phyloP scores from a whole-genome alignment of 2,329 filamentous ascomycete species.

The Verticillium klebahnii region DNA sequence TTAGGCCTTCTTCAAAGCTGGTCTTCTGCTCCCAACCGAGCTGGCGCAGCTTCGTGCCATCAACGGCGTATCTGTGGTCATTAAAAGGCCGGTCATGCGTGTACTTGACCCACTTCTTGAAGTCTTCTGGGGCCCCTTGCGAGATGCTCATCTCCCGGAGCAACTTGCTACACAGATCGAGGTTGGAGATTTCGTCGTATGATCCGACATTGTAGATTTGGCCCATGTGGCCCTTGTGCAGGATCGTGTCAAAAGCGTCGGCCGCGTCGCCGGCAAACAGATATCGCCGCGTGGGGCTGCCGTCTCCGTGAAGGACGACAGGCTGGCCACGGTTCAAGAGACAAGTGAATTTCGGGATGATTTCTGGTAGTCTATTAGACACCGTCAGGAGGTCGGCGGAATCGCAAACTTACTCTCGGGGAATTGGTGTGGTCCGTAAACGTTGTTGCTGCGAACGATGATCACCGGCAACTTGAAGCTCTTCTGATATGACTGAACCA shows the following conservation, averaged over 20 bases:
- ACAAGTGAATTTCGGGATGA: slow-evolving; percentile 78
- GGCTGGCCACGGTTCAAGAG: slow-evolving; percentile 62
- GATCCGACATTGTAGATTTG: slow-evolving; percentile 83
- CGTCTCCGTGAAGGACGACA: slow-evolving; percentile 72
- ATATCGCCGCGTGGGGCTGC: slow-evolving; percentile 69
- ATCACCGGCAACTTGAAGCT: slow-evolving; percentile 77
- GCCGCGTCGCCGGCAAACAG: slow-evolving; percentile 75
- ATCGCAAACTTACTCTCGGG: slow-evolving; percentile 62
- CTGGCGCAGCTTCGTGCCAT: slow-evolving; percentile 61
- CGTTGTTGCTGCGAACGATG: slow-evolving; percentile 78
- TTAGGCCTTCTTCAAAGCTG: slow-evolving; percentile 58
- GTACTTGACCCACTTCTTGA: slow-evolving; percentile 65
- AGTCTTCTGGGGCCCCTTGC: slow-evolving; percentile 43
- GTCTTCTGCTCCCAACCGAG: slow-evolving; percentile 69
- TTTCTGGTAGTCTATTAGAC: slow-evolving; percentile 48
- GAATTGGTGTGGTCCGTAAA: slow-evolving; percentile 81
- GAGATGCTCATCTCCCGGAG: slow-evolving; percentile 57
- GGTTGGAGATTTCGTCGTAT: slow-evolving; percentile 71
- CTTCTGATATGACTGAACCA: slow-evolving; percentile 81
- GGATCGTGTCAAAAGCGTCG: slow-evolving; percentile 78
- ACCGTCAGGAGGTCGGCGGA: background rate
- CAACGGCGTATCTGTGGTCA: slow-evolving; percentile 68
- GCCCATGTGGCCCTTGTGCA: slow-evolving; percentile 70
- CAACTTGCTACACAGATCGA: slow-evolving; percentile 62
- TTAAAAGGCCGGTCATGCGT: slow-evolving; percentile 77